Conservation (phyloP, 208 protist genomes). For the Angomonas deanei region DNA sequence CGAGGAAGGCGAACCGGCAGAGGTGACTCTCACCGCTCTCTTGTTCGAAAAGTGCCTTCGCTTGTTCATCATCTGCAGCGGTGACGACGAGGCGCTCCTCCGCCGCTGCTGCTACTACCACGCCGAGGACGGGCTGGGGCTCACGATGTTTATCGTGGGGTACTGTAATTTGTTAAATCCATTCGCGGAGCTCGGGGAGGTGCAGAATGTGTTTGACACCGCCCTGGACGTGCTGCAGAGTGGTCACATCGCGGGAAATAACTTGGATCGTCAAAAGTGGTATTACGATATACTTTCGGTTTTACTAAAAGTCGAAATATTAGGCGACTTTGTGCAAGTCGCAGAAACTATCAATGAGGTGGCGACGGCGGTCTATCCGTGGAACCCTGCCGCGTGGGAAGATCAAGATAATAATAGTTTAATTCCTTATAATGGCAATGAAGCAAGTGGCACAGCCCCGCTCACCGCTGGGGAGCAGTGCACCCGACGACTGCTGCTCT, state of each 20-base stretch:
- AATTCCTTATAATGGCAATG: too few species aligned
- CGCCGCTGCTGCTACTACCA: conserved; percentile 37
- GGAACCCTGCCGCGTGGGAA: too few species aligned
- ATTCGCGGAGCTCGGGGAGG: conserved; percentile 33
- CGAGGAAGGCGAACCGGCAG: not conserved
- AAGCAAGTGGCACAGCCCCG: not conserved
- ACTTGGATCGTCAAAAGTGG: conserved; percentile 25
- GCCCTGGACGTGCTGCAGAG: conserved; percentile 3
- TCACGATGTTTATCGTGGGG: conserved; percentile 58
- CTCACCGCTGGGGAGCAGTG: conserved; percentile 4
- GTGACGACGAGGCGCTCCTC: conserved; percentile 44
- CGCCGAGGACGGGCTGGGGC: conserved; percentile 18
- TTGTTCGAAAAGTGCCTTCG: conserved; percentile 52
- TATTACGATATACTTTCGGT: conserved; percentile 30
- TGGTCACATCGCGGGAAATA: not conserved
- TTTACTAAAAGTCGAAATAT: conserved; percentile 25
- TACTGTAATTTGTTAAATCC: conserved; percentile 63
- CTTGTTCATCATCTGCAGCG: conserved; percentile 63
- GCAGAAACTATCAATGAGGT: conserved; percentile 28
- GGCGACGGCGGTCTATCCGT: too few species aligned
- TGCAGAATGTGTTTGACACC: conserved; percentile 29
- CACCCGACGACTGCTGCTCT: conserved; percentile 35
- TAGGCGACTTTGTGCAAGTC: conserved; percentile 40
- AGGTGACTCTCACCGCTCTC: not conserved
- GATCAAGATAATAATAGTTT: too few species aligned